Evolutionary conservation across 116 monocot genomes (phyloP).

Genomic region (Papilionanthe hybrid): DNA sequence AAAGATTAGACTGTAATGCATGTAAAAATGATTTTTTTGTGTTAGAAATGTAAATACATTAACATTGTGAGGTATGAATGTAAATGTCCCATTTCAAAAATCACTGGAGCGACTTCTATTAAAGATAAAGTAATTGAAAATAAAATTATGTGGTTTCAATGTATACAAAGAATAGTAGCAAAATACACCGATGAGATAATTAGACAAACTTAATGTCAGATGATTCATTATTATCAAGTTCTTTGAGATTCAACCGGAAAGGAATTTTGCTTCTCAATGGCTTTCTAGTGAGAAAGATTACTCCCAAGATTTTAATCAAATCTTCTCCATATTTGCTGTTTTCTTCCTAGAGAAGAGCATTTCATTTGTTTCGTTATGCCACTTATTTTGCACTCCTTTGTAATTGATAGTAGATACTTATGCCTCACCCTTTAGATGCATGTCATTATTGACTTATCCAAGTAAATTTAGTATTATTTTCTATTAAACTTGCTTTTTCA

Average conservation of each 20-base stretch:
- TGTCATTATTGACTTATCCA: neutral
- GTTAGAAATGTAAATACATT: too few relatives aligned
- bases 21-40: too few relatives aligned
- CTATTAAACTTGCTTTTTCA: neutral
- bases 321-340: too few relatives aligned
- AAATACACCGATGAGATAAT: neutral
- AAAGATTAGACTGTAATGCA: too few relatives aligned
- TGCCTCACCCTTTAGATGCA: neutral
- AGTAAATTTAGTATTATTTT: neutral
- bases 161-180: neutral
- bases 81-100: neutral
- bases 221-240: neutral
- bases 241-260: too few relatives aligned
- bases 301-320: too few relatives aligned
- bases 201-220: neutral
- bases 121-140: slow-evolving; percentile 3
- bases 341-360: too few relatives aligned
- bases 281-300: too few relatives aligned
- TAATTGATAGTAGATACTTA: neutral
- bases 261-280: too few relatives aligned
- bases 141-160: neutral
- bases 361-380: too few relatives aligned
- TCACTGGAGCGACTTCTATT: neutral
- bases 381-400: too few relatives aligned
- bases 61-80: too few relatives aligned